Conservation (phyloP, 768 basidiomycete genomes). For the Pilatotrama ljubarskyi region DNA sequence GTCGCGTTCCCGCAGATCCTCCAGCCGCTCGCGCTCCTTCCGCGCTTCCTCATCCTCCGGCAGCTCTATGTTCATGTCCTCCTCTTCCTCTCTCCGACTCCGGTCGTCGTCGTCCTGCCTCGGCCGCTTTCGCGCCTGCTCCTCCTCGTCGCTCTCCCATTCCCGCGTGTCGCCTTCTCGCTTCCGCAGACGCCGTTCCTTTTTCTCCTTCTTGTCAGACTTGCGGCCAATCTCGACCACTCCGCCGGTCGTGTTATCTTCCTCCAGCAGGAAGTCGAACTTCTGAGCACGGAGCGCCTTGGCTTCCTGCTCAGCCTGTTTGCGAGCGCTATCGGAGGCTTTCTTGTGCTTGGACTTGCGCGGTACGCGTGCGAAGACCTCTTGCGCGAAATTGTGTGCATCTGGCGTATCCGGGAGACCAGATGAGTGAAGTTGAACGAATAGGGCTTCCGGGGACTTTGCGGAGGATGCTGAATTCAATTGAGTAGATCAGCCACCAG, state of each 20-base stretch:
- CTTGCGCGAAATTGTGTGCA: slow-evolving; percentile 75
- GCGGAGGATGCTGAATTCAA: slow-evolving; percentile 65
- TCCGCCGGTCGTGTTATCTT: slow-evolving; percentile 51
- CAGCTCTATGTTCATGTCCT: slow-evolving; percentile 42
- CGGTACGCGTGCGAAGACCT: slow-evolving; percentile 77
- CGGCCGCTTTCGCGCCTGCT: slow-evolving; percentile 65
- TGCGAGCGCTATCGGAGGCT: slow-evolving; percentile 46
- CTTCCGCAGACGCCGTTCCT: slow-evolving; percentile 71
- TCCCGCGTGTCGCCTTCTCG: slow-evolving; percentile 78
- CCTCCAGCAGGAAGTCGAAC: slow-evolving; percentile 84
- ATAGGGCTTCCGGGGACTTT: slow-evolving; percentile 79
- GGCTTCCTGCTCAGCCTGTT: slow-evolving; percentile 74
- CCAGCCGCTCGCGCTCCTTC: slow-evolving; percentile 69
- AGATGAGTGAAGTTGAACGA: slow-evolving; percentile 67
- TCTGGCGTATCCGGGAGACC: slow-evolving; percentile 83
- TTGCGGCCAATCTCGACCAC: slow-evolving; percentile 38
- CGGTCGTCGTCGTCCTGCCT: slow-evolving; percentile 45
- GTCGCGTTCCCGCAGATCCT: slow-evolving; percentile 86
- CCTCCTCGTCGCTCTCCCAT: slow-evolving; percentile 93
- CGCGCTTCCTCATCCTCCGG: slow-evolving; percentile 73
- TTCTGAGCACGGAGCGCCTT: slow-evolving; percentile 68
- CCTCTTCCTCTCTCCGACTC: slow-evolving; percentile 36
- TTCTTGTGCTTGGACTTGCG: slow-evolving; percentile 75
- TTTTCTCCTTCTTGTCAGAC: slow-evolving; percentile 48
- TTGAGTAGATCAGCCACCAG: slow-evolving; percentile 5